Conservation (phyloP, 2,329 filamentous ascomycete genomes). For the Paraphoma chrysanthemicola region DNA sequence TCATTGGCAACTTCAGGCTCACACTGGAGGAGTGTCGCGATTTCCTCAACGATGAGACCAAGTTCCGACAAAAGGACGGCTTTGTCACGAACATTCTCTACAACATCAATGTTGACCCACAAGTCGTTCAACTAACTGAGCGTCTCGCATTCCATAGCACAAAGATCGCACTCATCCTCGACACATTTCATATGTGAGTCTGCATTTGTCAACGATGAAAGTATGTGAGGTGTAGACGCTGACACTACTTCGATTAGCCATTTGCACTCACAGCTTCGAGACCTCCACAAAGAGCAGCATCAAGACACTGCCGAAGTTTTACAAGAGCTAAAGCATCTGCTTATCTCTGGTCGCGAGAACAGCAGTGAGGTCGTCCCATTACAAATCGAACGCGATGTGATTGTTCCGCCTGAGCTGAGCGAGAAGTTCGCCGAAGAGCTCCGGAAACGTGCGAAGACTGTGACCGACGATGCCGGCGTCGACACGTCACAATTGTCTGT, state of each 20-base stretch:
- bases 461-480: not conserved
- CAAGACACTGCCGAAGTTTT: conserved; percentile 14
- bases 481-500: not conserved
- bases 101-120: conserved; percentile 18
- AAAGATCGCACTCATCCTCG: conserved; percentile 18
- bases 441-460: not conserved
- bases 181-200: conserved; percentile 15
- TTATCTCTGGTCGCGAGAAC: conserved; percentile 5
- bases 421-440: not conserved
- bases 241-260: not conserved
- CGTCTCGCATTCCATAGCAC: conserved; percentile 18
- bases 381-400: conserved; percentile 1
- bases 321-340: conserved; percentile 14
- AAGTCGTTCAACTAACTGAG: conserved; percentile 11
- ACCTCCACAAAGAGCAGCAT: conserved; percentile 13
- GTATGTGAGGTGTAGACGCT: not conserved
- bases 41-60: conserved; percentile 14
- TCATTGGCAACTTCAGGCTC: conserved; percentile 19
- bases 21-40: conserved; percentile 18
- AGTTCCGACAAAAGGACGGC: conserved; percentile 15
- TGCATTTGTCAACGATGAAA: not conserved
- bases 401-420: conserved; percentile 8
- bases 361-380: not conserved
- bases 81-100: conserved; percentile 19
- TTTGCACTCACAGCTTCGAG: conserved; percentile 14